A percentile compares a stretch with the other conserved stretches of the same genome.
These are phyloP conservation scores for Debaryomyces robertsiae DNA, from an alignment of 1,139 yeast species.

Conservation along the genomic window DNA sequence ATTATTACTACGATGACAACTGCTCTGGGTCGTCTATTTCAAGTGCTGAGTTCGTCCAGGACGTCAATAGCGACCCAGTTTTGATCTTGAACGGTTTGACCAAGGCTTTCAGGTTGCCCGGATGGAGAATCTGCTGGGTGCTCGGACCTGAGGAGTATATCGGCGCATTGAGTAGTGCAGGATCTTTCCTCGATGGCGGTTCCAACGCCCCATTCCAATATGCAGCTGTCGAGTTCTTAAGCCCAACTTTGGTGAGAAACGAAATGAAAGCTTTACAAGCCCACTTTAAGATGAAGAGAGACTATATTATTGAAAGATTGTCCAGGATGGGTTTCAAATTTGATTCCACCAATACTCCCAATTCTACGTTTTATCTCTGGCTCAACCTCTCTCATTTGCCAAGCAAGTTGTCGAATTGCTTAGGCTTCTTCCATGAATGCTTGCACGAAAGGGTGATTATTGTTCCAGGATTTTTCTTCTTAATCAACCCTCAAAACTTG, in stretches of 20 bases:
- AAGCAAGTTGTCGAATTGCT: constrained; percentile 59
- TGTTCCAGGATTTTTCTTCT: constrained; percentile 70
- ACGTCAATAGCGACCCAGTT: constrained; percentile 64
- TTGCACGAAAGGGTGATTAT: constrained; percentile 64
- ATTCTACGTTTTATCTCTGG: constrained; percentile 69
- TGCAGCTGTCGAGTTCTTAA: constrained; percentile 61
- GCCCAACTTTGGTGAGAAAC: constrained; percentile 51
- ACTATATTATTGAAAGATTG: constrained; percentile 56
- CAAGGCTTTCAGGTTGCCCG: constrained; percentile 67
- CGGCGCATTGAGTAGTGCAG: constrained; percentile 60
- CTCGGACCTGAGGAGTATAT: constrained; percentile 68
- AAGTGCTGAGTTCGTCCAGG: constrained; percentile 57
- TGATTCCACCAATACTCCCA: constrained; percentile 50
- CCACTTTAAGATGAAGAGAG: constrained; percentile 64
- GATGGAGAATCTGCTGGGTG: constrained; percentile 73
- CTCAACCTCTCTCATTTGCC: constrained; percentile 61
- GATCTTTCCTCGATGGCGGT: constrained; percentile 68
- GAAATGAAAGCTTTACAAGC: constrained; percentile 65
- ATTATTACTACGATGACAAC: constrained; percentile 62
- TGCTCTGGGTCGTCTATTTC: constrained; percentile 60
- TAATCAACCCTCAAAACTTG: constrained; percentile 65
- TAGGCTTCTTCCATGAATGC: constrained; percentile 71
- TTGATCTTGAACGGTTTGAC: constrained; percentile 66
- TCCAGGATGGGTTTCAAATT: constrained; percentile 60
- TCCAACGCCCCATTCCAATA: constrained; percentile 67